These are phyloP conservation scores for Colletotrichum liriopes DNA, from an alignment of 2,329 filamentous ascomycete genomes.

Conservation along the genomic window DNA sequence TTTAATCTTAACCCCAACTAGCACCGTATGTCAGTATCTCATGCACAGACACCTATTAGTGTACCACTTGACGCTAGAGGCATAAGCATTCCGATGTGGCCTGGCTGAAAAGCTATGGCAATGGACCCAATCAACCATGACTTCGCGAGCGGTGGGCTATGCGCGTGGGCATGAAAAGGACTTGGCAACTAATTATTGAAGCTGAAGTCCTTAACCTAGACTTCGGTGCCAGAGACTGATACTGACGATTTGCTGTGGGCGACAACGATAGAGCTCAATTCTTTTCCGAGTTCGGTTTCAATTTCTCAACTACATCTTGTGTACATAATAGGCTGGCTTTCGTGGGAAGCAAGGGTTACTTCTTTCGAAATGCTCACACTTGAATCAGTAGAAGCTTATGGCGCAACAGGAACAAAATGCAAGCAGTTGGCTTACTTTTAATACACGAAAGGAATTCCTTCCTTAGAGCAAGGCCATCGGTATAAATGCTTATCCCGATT, in stretches of 20 bases:
- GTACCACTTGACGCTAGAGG: neutral
- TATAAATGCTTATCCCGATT: too few species aligned
- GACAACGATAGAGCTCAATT: neutral
- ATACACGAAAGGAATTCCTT: too few species aligned
- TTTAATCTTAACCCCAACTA: neutral
- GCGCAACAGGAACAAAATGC: too few species aligned
- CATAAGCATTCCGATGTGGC: neutral
- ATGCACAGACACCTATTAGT: conserved; percentile 6
- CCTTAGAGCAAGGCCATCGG: too few species aligned
- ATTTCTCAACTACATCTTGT: neutral
- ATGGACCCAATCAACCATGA: neutral
- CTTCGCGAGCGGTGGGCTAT: neutral
- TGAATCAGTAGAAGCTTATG: too few species aligned
- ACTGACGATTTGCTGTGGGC: neutral
- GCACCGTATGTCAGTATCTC: neutral
- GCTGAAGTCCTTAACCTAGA: too few species aligned
- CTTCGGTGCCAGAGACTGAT: neutral
- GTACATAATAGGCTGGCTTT: too few species aligned
- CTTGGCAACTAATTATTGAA: neutral
- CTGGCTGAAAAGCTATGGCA: neutral
- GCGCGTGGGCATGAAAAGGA: neutral
- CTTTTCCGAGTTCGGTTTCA: neutral
- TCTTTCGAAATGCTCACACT: neutral
- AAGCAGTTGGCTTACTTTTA: too few species aligned
- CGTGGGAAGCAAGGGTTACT: too few species aligned